Evolutionary conservation across 495 filamentous ascomycete species (phyloP).

Genomic region (Xylaria telfairii): DNA sequence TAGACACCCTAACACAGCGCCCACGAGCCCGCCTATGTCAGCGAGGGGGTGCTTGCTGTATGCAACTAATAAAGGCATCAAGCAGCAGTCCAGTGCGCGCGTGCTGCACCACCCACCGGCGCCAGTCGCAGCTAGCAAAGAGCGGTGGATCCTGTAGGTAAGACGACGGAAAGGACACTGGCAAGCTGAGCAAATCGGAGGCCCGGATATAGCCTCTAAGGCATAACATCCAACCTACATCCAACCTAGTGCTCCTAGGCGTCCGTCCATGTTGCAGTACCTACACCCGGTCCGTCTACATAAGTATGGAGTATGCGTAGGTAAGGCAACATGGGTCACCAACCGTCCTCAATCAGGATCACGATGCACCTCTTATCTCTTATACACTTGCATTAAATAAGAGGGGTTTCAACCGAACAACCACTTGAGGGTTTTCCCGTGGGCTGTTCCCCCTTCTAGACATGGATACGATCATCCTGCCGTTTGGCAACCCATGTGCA

Average conservation of each 20-base stretch:
- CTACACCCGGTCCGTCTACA: slow-evolving; percentile 19
- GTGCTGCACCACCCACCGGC: background rate
- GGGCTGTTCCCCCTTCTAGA: slow-evolving; percentile 1
- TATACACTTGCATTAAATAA: slow-evolving; percentile 13
- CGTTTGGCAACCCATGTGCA: slow-evolving; percentile 4
- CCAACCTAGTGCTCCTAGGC: slow-evolving; percentile 17
- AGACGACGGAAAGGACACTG: slow-evolving; percentile 23
- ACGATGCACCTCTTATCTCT: slow-evolving; percentile 20
- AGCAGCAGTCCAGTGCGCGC: slow-evolving; percentile 12
- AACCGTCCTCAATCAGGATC: slow-evolving; percentile 10
- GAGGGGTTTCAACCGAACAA: slow-evolving; percentile 14
- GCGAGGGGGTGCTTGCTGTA: slow-evolving; percentile 6
- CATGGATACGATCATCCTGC: slow-evolving; percentile 11
- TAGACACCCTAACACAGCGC: slow-evolving; percentile 18
- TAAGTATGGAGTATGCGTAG: background rate
- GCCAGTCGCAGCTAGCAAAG: slow-evolving; percentile 19
- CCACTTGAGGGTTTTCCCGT: background rate
- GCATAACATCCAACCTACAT: slow-evolving; percentile 19
- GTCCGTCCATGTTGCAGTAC: slow-evolving; percentile 7
- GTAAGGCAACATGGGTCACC: slow-evolving; percentile 3
- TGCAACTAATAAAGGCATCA: slow-evolving; percentile 18
- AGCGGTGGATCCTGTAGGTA: slow-evolving; percentile 30
- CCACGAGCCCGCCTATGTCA: slow-evolving; percentile 20
- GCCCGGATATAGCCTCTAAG: slow-evolving; percentile 7
- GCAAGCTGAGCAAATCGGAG: slow-evolving; percentile 26